Base-by-base conservation (phyloP, 495 filamentous ascomycete genomes). In the Xylaria sp. region DNA sequence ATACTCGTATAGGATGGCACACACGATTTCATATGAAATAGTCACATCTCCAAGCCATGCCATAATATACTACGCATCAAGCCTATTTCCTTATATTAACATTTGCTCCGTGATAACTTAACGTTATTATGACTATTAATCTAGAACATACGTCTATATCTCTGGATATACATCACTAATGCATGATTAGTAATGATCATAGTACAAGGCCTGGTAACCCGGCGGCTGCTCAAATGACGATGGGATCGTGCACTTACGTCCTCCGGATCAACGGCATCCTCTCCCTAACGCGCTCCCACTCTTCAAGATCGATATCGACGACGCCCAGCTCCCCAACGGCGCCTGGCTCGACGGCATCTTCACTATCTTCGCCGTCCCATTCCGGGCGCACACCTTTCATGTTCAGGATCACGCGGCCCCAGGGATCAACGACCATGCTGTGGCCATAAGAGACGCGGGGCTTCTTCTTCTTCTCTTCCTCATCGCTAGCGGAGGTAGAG, bases 351-450 rank as follows among this genome's bases (percentile, higher is more conserved):
- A 72, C 65, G 17, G 72, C 74, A 12, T 78, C 76, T 69, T 90
- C 83, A 26, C 87, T 85, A 67, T 88, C 84, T 31, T 66, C 61
- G 52, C 61, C 69, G 40, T 71, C 69, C 73, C 69, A 73, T 24
- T 81, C 79, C 33, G 81, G 76, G 52, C 80, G 75, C 80, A 88
- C 77, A 73, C 89, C 82, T 72, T 84, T 86, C 40, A 95, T 80
- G 72, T 90, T 84, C 1, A 89, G 86, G 29, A 96, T 57, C 4
- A 98, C 85, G 57, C 88, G 86, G 0, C 95, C 95, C 95, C 95
- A 97, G 0, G 95, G 95, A 74, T 91, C 89, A 21, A 98, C 85
- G 46, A 97, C 91, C 86, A 97, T 90, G 61, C 93, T 92, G 79
- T 95, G 91, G 0, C 96, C 96, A 80, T 97, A 98, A 82, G 93